phyloP scores from a whole-genome alignment of 2,329 filamentous ascomycete genomes.

The Monosporascus sp. region DNA sequence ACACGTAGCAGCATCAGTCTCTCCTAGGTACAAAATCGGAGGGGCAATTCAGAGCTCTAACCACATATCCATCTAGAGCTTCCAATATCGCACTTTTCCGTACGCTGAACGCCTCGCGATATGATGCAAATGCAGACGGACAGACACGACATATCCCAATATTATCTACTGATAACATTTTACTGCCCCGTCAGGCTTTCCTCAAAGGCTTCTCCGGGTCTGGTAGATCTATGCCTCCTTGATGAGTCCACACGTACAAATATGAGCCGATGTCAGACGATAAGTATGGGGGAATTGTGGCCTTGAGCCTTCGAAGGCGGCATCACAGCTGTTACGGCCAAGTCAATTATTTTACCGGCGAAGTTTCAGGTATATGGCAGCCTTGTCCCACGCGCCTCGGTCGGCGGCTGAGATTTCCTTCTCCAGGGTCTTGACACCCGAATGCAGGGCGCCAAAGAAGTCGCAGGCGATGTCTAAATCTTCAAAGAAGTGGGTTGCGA shows the following conservation, averaged over 20 bases:
- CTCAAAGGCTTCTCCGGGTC: background rate
- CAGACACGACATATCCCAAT: background rate
- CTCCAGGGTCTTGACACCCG: slow-evolving; percentile 50
- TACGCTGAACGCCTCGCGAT: slow-evolving; percentile 1
- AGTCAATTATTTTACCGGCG: slow-evolving; percentile 16
- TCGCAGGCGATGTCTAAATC: slow-evolving; percentile 53
- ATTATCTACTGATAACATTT: background rate
- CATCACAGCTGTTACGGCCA: background rate
- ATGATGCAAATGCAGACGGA: background rate
- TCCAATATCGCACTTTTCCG: slow-evolving; percentile 1
- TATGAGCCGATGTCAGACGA: background rate
- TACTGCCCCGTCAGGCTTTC: background rate
- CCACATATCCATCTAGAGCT: background rate
- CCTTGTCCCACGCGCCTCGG: slow-evolving; percentile 49
- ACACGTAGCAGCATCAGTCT: too few relatives aligned
- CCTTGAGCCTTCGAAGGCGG: background rate
- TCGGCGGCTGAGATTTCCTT: slow-evolving; percentile 40
- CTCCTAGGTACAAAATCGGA: slow-evolving; percentile 27
- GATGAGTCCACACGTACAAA: background rate
- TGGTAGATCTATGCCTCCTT: background rate
- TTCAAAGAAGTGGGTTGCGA: slow-evolving; percentile 51
- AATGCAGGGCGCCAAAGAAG: slow-evolving; percentile 54
- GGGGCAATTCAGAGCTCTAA: background rate
- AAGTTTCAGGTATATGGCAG: slow-evolving; percentile 45
- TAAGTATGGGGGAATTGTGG: background rate